Percentiles rank a stretch among this genome's conserved stretches.
Evolutionary conservation across 225 moss, liverwort and hornwort species (phyloP).

Genomic region (Sphagnum contortum): DNA sequence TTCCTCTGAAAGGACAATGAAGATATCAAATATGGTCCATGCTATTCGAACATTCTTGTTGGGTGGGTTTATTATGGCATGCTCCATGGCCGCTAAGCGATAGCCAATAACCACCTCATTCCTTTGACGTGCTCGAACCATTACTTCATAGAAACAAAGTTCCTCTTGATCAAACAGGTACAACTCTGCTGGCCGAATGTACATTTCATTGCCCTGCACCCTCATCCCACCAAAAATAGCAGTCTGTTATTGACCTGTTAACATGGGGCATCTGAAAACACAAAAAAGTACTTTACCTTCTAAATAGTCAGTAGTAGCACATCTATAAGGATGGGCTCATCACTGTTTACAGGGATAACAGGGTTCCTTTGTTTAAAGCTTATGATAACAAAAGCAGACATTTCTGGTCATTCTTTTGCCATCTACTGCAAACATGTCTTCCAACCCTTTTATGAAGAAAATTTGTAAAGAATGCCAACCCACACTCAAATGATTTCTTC

Average conservation of each 20-base stretch:
- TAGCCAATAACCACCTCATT: conserved; percentile 46
- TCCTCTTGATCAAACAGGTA: conserved; percentile 45
- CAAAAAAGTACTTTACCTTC: too few relatives aligned
- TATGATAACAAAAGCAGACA: too few relatives aligned
- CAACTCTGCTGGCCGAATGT: conserved; percentile 45
- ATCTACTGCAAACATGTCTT: too few relatives aligned
- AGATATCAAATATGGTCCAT: conserved; percentile 43
- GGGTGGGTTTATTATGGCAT: conserved; percentile 39
- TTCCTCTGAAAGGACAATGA: conserved; percentile 38
- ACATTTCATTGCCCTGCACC: conserved; percentile 48
- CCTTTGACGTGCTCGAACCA: conserved; percentile 43
- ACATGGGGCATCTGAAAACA: background rate
- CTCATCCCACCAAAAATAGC: background rate
- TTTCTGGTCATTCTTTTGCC: too few relatives aligned
- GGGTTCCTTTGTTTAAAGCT: too few relatives aligned
- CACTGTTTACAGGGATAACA: too few relatives aligned
- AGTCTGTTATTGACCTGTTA: background rate
- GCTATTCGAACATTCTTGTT: conserved; percentile 18
- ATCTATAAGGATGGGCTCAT: too few relatives aligned
- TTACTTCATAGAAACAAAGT: conserved; percentile 37
- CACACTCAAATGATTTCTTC: too few relatives aligned
- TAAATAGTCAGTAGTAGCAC: too few relatives aligned
- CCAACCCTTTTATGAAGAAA: too few relatives aligned
- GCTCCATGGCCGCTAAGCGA: conserved; percentile 21
- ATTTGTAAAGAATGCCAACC: too few relatives aligned